A percentile compares a stretch with the other conserved stretches of the same genome.
phyloP scores from a whole-genome alignment of 2,329 filamentous ascomycete species.

The Rosellinia necatrix region DNA sequence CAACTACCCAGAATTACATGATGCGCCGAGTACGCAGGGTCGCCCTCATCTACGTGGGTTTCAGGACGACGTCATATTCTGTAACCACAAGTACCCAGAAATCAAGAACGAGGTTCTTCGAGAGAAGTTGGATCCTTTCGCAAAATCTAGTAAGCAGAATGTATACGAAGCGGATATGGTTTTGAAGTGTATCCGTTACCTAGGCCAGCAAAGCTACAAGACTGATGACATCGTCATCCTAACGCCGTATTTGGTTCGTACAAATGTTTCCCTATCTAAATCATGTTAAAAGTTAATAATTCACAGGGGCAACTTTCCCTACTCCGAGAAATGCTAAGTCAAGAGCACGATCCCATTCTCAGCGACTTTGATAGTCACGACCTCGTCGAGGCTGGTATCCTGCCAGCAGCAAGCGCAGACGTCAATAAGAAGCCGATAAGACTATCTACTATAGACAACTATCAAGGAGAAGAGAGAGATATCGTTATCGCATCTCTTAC shows the following conservation, averaged over 20 bases:
- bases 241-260: constrained; percentile 66
- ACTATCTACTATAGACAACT: constrained; percentile 80
- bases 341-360: constrained; percentile 66
- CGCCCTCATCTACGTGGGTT: constrained; percentile 60
- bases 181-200: constrained; percentile 66
- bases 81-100: constrained; percentile 66
- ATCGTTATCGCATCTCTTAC: constrained; percentile 73
- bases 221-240: constrained; percentile 69
- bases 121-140: constrained; percentile 47
- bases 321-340: constrained; percentile 56
- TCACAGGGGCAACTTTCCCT: constrained; percentile 62
- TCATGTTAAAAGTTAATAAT: not conserved
- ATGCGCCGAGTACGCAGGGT: constrained; percentile 52
- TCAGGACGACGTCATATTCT: constrained; percentile 63
- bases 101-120: constrained; percentile 27
- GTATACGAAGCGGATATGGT: constrained; percentile 66
- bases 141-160: constrained; percentile 64
- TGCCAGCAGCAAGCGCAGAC: constrained; percentile 11
- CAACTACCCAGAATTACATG: constrained; percentile 65
- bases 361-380: constrained; percentile 72
- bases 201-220: constrained; percentile 73
- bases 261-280: not conserved
- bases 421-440: constrained; percentile 35
- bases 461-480: constrained; percentile 77
- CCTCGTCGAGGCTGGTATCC: constrained; percentile 48